Base-by-base conservation (phyloP, 345 rosid species). In the Zanthoxylum bungeanum region DNA sequence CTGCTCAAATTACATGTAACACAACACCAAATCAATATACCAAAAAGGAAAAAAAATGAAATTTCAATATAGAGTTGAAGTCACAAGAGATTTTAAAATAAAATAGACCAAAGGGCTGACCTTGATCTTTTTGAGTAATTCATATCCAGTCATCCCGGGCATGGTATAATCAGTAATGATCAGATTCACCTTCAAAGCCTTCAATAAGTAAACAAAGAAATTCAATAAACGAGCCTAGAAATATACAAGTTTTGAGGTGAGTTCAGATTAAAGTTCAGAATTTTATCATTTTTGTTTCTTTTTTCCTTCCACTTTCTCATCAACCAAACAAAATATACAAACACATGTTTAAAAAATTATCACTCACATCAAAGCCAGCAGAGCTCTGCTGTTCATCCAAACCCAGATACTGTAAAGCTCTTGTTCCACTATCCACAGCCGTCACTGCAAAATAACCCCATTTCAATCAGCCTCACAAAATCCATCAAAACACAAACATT, bases 81-180 rank as follows among this genome's bases (percentile, higher is more conserved):
- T 8, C 7, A 24, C 24, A 44, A 27, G 4, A 5, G 19, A 44
- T 44, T 44, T 44, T 44, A 10, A 36, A 50, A 27, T 2, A 55
- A 10, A 19, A 30, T n/a, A 16, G 17, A 24, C 10, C 3, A 28
- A 24, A 49, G 24, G 1, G 12, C 58, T 42, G 19, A 90, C 96
- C 87, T 91, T 91, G 67, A 88, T 91, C 81, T 81, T 91, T 71
- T 91, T 91, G 1, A 91, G 77, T 53, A 91, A 85, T 65, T 91
- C 97, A 70, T 89, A 91, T 30, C 97, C 97, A 11, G 89, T 89
- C 93, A 91, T 87, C 30, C 93, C 97, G 1, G 92, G 93, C 97
- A 91, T 91, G 16, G 97, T 89, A 64, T 91, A 89, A 73, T 90
- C 96, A 0, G 96, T 90, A 86, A 90, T 86, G 61, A 90, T 90